A percentile compares a stretch with the other conserved stretches of the same genome.
These are phyloP conservation scores for Alternaria incomplexa DNA, from an alignment of 2,329 filamentous ascomycete species.

Conservation along the genomic window DNA sequence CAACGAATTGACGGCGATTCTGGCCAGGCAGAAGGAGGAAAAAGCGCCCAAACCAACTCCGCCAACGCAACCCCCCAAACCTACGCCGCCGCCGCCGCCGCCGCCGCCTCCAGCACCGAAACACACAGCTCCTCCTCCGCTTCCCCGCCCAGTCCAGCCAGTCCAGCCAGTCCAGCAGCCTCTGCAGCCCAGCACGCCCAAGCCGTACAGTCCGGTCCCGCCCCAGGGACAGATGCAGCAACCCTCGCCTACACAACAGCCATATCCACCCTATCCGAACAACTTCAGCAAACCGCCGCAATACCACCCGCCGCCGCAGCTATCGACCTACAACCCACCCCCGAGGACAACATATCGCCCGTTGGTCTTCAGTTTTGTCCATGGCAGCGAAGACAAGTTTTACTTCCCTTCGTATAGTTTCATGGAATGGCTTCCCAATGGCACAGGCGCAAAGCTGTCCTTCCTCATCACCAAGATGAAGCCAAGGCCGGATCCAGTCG, in stretches of 20 bases:
- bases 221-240: slow-evolving; percentile 23
- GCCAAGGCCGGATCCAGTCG: slow-evolving; percentile 50
- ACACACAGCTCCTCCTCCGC: slow-evolving; percentile 19
- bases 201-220: slow-evolving; percentile 8
- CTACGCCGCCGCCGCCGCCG: slow-evolving; percentile 2
- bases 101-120: slow-evolving; percentile 16
- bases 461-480: slow-evolving; percentile 78
- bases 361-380: slow-evolving; percentile 48
- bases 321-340: slow-evolving; percentile 46
- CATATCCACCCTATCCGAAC: slow-evolving; percentile 29
- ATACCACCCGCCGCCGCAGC: slow-evolving; percentile 31
- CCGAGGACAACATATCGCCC: slow-evolving; percentile 52
- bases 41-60: slow-evolving; percentile 27
- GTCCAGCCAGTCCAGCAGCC: slow-evolving; percentile 21
- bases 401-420: slow-evolving; percentile 81
- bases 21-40: slow-evolving; percentile 51
- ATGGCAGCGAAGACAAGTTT: slow-evolving; percentile 71
- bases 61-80: slow-evolving; percentile 21
- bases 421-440: slow-evolving; percentile 68
- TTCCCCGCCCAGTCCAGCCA: slow-evolving; percentile 20
- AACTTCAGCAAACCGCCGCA: slow-evolving; percentile 29
- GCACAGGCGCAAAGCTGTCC: slow-evolving; percentile 71
- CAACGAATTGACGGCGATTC: slow-evolving; percentile 71
- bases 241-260: slow-evolving; percentile 21
- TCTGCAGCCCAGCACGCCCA: slow-evolving; percentile 7